Evolutionary conservation across 208 protist genomes (phyloP).

Genomic region (Trypanosomatidae sp.): DNA sequence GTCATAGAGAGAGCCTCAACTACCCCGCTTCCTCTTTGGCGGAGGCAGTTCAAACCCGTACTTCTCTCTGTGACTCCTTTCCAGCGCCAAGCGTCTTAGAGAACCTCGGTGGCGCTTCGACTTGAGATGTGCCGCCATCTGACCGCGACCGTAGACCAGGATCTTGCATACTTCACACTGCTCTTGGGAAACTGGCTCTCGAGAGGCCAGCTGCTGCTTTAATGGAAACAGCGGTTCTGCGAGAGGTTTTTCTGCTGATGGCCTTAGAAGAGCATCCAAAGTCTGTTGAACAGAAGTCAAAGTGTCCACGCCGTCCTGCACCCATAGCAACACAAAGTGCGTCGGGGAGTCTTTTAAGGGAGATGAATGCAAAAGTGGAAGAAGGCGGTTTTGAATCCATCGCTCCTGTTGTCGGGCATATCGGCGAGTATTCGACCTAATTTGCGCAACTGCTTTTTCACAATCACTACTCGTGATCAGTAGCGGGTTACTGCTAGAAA

Average conservation of each 20-base stretch:
- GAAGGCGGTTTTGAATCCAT: constrained; percentile 81
- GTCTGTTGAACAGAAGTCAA: not conserved
- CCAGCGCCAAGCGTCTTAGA: constrained; percentile 39
- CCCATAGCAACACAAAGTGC: constrained; percentile 22
- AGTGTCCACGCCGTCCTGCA: not conserved
- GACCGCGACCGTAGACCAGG: constrained; percentile 51
- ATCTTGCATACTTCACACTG: constrained; percentile 55
- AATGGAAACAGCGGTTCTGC: constrained; percentile 13
- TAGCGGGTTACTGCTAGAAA: constrained; percentile 13
- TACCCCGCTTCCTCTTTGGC: constrained; percentile 31
- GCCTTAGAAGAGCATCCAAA: constrained; percentile 5
- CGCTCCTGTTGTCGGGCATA: constrained; percentile 80
- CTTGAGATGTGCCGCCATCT: constrained; percentile 49
- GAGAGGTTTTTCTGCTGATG: not conserved
- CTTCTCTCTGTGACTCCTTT: constrained; percentile 51
- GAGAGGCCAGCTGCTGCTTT: not conserved
- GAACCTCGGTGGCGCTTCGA: constrained; percentile 73
- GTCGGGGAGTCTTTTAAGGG: constrained; percentile 15
- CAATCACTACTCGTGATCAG: constrained; percentile 6
- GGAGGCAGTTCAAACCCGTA: constrained; percentile 66
- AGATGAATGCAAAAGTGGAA: constrained; percentile 31
- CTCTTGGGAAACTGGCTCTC: constrained; percentile 42
- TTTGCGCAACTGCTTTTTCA: constrained; percentile 37
- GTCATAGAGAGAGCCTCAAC: not conserved
- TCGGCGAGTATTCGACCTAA: constrained; percentile 73